Conservation (phyloP, 1,284 basidiomycete species). For the Boletus sp. region DNA sequence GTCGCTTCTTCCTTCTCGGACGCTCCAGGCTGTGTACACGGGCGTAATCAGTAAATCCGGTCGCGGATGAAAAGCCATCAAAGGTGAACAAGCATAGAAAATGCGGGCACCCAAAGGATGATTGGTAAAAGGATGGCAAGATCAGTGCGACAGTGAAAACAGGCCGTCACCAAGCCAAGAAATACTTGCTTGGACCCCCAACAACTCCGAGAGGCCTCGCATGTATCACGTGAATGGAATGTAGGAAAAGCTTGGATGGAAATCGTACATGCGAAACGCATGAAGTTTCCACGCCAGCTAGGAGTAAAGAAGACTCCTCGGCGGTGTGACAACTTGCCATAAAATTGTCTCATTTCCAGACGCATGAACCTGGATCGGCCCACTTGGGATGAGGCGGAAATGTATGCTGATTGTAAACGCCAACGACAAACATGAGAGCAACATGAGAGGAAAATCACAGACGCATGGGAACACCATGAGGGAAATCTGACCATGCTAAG, state of each 20-base stretch:
- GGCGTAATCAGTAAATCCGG: conserved; percentile 10
- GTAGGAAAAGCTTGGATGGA: not conserved
- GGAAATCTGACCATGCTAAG: not conserved
- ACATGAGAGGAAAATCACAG: not conserved
- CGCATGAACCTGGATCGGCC: not conserved
- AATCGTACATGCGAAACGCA: not conserved
- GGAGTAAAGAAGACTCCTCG: not conserved
- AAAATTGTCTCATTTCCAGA: not conserved
- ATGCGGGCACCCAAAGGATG: not conserved
- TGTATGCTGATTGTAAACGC: not conserved
- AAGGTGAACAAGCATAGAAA: not conserved
- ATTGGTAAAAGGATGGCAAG: not conserved
- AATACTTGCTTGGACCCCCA: not conserved
- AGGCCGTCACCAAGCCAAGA: not conserved
- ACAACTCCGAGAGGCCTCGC: not conserved
- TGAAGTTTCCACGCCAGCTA: not conserved
- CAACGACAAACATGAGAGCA: not conserved
- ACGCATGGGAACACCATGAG: not conserved
- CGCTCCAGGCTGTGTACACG: conserved; percentile 3
- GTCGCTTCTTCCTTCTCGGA: not conserved
- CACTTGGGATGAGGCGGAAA: not conserved
- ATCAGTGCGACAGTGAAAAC: not conserved
- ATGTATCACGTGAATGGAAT: not conserved
- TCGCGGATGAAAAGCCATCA: not conserved
- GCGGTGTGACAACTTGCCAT: not conserved